These are phyloP conservation scores for Punctularia strigosozonata DNA, from an alignment of 768 basidiomycete species.

Conservation along the genomic window DNA sequence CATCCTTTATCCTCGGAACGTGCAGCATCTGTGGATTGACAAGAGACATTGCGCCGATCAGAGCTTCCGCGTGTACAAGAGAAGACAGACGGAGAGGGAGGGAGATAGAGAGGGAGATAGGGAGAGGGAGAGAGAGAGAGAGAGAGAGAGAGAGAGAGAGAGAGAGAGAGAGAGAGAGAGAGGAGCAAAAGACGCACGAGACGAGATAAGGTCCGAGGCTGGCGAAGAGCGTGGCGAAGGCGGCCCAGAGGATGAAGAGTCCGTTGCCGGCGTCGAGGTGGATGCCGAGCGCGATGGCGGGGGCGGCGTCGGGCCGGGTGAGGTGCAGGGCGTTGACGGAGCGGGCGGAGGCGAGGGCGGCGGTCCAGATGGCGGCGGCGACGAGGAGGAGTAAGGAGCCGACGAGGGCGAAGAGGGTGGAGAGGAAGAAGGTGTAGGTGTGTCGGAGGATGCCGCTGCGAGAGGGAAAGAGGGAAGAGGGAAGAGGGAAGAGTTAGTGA, in stretches of 20 bases:
- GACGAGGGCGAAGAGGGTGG: constrained; percentile 48
- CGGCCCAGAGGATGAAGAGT: constrained; percentile 61
- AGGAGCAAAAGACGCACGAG: constrained; percentile 34
- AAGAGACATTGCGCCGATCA: no score
- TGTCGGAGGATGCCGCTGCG: constrained; percentile 56
- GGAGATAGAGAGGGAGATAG: no score
- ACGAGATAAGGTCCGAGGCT: constrained; percentile 70
- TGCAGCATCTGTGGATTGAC: constrained; percentile 51
- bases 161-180: background rate
- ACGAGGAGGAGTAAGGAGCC: constrained; percentile 55
- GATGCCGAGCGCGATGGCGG: constrained; percentile 50
- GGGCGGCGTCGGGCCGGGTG: constrained; percentile 25
- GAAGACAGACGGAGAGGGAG: no score
- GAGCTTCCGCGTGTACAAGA: no score
- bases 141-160: background rate
- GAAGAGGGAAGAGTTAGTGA: background rate
- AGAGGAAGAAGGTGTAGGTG: constrained; percentile 54
- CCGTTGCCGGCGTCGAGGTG: constrained; percentile 51
- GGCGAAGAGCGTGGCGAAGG: constrained; percentile 52
- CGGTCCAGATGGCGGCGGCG: constrained; percentile 69
- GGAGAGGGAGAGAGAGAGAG: no score
- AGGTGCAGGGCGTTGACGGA: constrained; percentile 38
- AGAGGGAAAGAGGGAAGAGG: constrained; percentile 7
- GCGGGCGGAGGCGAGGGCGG: constrained; percentile 52
- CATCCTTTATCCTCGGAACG: constrained; percentile 48